These are phyloP conservation scores for Cystobasidium sp. DNA, from an alignment of 1,284 basidiomycete species.

Conservation along the genomic window DNA sequence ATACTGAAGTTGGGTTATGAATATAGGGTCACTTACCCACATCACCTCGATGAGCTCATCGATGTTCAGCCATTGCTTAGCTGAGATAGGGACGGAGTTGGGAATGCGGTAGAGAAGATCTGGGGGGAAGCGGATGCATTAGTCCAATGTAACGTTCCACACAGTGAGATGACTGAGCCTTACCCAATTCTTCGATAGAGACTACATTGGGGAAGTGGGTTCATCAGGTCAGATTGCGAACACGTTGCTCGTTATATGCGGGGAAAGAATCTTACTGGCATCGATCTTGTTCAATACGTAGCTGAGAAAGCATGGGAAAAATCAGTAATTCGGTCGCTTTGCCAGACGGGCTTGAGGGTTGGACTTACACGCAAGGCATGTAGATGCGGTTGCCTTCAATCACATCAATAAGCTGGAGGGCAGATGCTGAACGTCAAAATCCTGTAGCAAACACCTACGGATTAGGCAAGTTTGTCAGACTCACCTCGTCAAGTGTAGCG, in stretches of 20 bases:
- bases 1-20: background rate
- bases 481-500: constrained; percentile 84
- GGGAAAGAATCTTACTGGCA: constrained; percentile 93
- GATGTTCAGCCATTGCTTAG: constrained; percentile 91
- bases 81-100: constrained; percentile 90
- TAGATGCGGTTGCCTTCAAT: constrained; percentile 73
- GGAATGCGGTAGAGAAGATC: constrained; percentile 88
- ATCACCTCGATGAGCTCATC: constrained; percentile 82
- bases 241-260: too few relatives aligned
- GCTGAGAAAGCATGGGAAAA: constrained; percentile 45
- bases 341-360: background rate
- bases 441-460: background rate
- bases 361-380: constrained; percentile 84
- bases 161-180: background rate
- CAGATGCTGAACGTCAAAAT: background rate
- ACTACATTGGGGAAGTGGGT: constrained; percentile 56
- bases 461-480: background rate
- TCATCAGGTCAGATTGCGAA: too few relatives aligned
- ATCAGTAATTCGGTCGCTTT: background rate
- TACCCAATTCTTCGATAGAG: constrained; percentile 87
- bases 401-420: constrained; percentile 77
- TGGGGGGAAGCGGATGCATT: constrained; percentile 55
- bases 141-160: background rate
- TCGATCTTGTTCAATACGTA: constrained; percentile 74
- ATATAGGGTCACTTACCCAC: constrained; percentile 53